Percentiles rank a stretch among this genome's conserved stretches.
These are phyloP conservation scores for Talaromyces trachyspermus DNA, from an alignment of 495 filamentous ascomycete genomes.

Conservation along the genomic window DNA sequence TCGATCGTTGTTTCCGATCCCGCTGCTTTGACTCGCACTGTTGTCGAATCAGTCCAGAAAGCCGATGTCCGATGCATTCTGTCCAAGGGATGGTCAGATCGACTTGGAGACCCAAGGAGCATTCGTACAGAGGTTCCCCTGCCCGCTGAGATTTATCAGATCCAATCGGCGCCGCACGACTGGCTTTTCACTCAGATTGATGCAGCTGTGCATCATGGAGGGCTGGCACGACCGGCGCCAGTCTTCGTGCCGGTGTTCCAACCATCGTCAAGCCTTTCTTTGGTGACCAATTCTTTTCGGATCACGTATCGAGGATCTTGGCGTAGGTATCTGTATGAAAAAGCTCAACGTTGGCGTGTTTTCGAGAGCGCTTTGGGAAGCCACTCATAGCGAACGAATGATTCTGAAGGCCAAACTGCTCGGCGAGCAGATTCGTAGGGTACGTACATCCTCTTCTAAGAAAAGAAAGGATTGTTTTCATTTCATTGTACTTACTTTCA, in stretches of 20 bases:
- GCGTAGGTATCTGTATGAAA: slow-evolving; percentile 84
- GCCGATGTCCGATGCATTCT: slow-evolving; percentile 93
- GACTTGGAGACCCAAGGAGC: slow-evolving; percentile 55
- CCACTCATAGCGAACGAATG: slow-evolving; percentile 80
- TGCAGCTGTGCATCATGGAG: slow-evolving; percentile 90
- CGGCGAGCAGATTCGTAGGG: slow-evolving; percentile 79
- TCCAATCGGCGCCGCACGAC: slow-evolving; percentile 88
- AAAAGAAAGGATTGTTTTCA: background rate
- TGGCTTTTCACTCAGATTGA: slow-evolving; percentile 95
- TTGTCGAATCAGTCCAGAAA: slow-evolving; percentile 83
- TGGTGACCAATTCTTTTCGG: slow-evolving; percentile 98
- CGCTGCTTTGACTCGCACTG: slow-evolving; percentile 74
- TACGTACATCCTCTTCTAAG: no score
- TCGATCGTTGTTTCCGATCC: slow-evolving; percentile 94
- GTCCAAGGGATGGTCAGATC: slow-evolving; percentile 99
- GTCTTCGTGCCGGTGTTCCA: slow-evolving; percentile 82
- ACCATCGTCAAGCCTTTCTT: slow-evolving; percentile 97
- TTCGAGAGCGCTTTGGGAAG: slow-evolving; percentile 83
- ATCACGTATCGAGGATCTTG: slow-evolving; percentile 78
- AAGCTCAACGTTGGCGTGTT: slow-evolving; percentile 80
- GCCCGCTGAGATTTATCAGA: slow-evolving; percentile 75
- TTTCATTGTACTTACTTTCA: slow-evolving; percentile 4
- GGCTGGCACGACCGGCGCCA: slow-evolving; percentile 95
- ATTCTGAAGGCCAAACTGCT: slow-evolving; percentile 74
- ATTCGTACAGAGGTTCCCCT: slow-evolving; percentile 60